Conservation (phyloP, 768 basidiomycete species). For the Flagelloscypha sp. region DNA sequence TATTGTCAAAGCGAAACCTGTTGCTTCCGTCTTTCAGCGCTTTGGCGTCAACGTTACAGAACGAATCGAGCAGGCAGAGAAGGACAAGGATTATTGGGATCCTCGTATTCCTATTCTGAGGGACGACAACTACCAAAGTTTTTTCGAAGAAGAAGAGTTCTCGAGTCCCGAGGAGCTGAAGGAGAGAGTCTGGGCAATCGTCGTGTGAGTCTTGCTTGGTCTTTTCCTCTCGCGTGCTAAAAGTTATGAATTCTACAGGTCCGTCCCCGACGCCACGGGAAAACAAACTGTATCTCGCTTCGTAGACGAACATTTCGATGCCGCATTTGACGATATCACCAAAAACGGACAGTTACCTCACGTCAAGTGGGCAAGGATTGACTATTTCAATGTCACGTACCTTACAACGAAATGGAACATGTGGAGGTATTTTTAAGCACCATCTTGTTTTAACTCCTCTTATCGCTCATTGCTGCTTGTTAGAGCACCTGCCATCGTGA, state of each 20-base stretch:
- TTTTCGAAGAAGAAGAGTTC: constrained; percentile 59
- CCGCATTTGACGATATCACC: constrained; percentile 57
- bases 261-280: constrained; percentile 49
- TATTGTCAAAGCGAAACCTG: constrained; percentile 44
- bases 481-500: constrained; percentile 72
- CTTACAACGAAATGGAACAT: constrained; percentile 81
- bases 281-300: constrained; percentile 59
- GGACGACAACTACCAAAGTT: constrained; percentile 71
- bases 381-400: constrained; percentile 77
- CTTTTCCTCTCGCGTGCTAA: neutral
- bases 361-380: constrained; percentile 78
- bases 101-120: constrained; percentile 69
- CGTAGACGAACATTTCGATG: constrained; percentile 68
- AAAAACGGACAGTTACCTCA: constrained; percentile 55
- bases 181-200: constrained; percentile 66
- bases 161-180: too few relatives aligned
- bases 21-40: constrained; percentile 43
- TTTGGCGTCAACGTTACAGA: constrained; percentile 71
- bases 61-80: constrained; percentile 26
- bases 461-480: constrained; percentile 3
- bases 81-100: constrained; percentile 51
- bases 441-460: constrained; percentile 2
- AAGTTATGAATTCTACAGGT: constrained; percentile 7
- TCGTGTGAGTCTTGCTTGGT: constrained; percentile 48
- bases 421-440: constrained; percentile 56